A percentile compares a stretch with the other conserved stretches of the same genome.
Conservation (phyloP, 129 eudicot species). For the Flaveria sonorensis region DNA sequence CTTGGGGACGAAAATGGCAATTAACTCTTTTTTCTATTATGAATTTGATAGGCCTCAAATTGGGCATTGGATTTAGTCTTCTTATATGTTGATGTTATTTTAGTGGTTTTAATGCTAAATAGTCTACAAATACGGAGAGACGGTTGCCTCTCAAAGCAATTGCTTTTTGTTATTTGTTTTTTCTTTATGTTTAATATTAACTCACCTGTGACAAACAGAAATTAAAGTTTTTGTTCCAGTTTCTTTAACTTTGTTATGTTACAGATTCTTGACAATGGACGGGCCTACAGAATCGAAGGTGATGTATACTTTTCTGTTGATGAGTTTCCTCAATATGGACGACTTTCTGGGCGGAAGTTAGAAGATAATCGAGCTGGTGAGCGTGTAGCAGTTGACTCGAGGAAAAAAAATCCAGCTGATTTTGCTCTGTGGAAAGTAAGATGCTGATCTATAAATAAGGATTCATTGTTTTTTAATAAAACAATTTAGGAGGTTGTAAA, state of each 20-base stretch:
- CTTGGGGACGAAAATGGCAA: too few relatives aligned
- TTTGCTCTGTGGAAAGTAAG: conserved; percentile 99
- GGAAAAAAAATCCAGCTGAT: conserved; percentile 96
- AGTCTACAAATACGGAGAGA: background rate
- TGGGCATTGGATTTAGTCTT: background rate
- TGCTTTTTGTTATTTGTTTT: background rate
- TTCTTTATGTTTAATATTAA: background rate
- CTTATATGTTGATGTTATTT: background rate
- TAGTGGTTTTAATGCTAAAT: background rate
- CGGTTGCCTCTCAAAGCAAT: background rate
- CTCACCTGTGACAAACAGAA: background rate
- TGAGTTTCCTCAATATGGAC: conserved; percentile 72
- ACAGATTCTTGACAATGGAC: conserved; percentile 87
- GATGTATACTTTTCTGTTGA: conserved; percentile 95
- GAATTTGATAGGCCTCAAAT: background rate
- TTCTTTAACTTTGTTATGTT: background rate
- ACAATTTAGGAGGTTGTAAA: background rate
- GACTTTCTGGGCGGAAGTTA: conserved; percentile 79
- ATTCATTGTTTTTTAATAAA: background rate
- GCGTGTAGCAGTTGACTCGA: conserved; percentile 80
- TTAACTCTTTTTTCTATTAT: background rate
- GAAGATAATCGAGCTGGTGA: conserved; percentile 99
- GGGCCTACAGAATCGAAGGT: conserved; percentile 67
- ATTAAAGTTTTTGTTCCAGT: background rate
- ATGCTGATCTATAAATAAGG: background rate